Base-by-base conservation (phyloP, 768 basidiomycete species). In the Grammothele lineata region DNA sequence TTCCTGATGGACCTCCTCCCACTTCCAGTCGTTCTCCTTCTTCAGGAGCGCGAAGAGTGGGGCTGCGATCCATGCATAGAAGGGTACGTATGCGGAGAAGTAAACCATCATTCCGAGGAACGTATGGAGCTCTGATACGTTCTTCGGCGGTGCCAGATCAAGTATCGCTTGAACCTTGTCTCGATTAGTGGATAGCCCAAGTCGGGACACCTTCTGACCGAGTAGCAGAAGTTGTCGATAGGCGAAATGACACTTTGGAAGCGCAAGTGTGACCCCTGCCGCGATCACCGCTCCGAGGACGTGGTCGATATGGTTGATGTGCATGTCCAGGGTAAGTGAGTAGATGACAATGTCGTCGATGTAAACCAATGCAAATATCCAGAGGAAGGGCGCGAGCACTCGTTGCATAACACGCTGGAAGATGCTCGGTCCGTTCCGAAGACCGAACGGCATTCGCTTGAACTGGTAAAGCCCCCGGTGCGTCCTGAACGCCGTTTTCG, bases 391-490 rank as follows among this genome's bases (percentile, higher is more conserved):
- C 2, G 18, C 24, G 8, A 52, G 38, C 5, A 52, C 32, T 1
- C 25, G 17, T 5, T 52, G 18, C 71, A 75, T 74, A 2, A 71
- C 53, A 17, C 68, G 39, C 41, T 74, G 73, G 45, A 73, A 73
- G 0, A 71, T 58, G 2, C 64, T 56, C 0, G 72, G 73, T 1
- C 48, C 60, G 40, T 66, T 65, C 12, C 48, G 32, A 1, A 51
- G 45, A 3, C 56, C 56, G 40, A 75, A 74, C 0, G 71, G 71
- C 69, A 74, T 71, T 27, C 68, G 39, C 21, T 45, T 47, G 52
- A 74, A 74, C 47, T 75, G 71, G 25, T 48, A 69, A 0, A 73
- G 51, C 7, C 73, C 74, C 30, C 53, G 40, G 48, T 73, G 74
- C 0, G 64, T 65, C 3, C 66, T 46, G 41, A 75, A 74, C 0